Conservation (phyloP, 768 basidiomycete genomes). For the Tulasnella sp. region DNA sequence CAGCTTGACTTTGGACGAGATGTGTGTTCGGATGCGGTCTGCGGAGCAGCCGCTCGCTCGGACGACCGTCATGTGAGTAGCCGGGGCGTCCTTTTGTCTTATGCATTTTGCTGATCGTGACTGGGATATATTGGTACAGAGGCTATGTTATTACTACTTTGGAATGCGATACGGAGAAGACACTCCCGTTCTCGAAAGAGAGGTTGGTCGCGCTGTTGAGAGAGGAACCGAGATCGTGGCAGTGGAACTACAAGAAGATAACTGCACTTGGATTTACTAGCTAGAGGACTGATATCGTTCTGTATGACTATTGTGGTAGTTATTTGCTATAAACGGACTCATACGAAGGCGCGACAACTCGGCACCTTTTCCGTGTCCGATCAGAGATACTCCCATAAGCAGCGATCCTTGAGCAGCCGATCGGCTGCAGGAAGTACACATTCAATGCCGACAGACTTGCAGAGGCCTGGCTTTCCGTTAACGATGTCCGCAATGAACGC, state of each 20-base stretch:
- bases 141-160: background rate
- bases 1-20: background rate
- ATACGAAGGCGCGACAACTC: too few relatives aligned
- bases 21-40: background rate
- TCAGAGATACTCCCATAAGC: too few relatives aligned
- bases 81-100: background rate
- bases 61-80: background rate
- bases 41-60: background rate
- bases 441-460: too few relatives aligned
- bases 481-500: too few relatives aligned
- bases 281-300: background rate
- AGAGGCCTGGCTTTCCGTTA: too few relatives aligned
- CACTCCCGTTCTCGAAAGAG: background rate
- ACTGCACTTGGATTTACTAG: background rate
- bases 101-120: background rate
- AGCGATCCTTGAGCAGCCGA: too few relatives aligned
- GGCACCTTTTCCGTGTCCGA: too few relatives aligned
- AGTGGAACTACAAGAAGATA: background rate
- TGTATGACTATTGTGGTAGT: background rate
- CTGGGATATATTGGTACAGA: background rate
- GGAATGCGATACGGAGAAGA: background rate
- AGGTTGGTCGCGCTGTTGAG: background rate
- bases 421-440: too few relatives aligned
- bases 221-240: background rate
- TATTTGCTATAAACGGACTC: background rate